Conservation (phyloP, 495 filamentous ascomycete genomes). For the Recurvomyces mirabilis region DNA sequence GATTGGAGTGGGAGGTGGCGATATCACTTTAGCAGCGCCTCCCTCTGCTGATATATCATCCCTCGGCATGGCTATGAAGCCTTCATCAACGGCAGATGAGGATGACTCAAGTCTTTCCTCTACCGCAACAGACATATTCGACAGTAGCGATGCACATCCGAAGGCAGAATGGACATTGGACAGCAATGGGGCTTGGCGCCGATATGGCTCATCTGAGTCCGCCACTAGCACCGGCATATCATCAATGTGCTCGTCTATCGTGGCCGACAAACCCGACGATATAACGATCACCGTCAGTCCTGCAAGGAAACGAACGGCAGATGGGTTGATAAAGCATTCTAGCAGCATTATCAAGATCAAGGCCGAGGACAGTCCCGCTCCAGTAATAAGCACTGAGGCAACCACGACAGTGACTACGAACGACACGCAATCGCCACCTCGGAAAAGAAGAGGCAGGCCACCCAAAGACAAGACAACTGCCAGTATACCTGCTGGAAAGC, state of each 20-base stretch:
- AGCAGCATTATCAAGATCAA: neutral
- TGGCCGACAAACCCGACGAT: constrained; percentile 1
- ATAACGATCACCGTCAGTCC: neutral
- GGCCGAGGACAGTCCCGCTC: neutral
- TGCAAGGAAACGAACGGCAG: constrained; percentile 17
- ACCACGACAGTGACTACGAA: neutral
- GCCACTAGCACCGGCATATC: constrained; percentile 22
- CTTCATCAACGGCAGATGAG: constrained; percentile 4
- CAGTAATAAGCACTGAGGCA: neutral
- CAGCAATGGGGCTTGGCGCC: constrained; percentile 13
- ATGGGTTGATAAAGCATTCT: constrained; percentile 14
- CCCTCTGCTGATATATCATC: neutral
- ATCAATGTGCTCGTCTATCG: constrained; percentile 14
- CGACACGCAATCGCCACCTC: neutral
- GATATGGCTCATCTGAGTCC: constrained; percentile 20
- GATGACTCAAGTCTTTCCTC: constrained; percentile 21
- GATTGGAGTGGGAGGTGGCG: neutral
- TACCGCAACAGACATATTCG: constrained; percentile 12
- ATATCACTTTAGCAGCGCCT: constrained; percentile 4
- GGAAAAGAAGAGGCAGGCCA: constrained; percentile 16
- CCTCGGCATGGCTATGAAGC: neutral
- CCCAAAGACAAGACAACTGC: constrained; percentile 17
- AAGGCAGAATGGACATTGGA: constrained; percentile 11
- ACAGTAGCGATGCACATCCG: neutral
- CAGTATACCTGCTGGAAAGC: neutral